Base-by-base conservation (phyloP, 2,329 filamentous ascomycete genomes). In the Endothia cerciana region DNA sequence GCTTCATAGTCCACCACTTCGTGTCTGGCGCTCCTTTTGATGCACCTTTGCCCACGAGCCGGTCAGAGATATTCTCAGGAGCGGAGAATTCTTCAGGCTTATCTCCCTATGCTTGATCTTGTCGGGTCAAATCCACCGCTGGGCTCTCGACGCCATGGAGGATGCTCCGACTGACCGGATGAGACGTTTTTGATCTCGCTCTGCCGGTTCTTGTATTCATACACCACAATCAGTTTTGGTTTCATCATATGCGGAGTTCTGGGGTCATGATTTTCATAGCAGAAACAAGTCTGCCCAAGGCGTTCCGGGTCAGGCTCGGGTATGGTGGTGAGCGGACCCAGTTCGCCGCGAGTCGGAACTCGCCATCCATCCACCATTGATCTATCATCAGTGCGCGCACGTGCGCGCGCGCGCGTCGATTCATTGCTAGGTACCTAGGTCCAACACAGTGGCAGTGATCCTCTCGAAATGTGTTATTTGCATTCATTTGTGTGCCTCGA, bases 171-270 rank as follows among this genome's bases (percentile, higher is more conserved):
- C 30, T 2, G 6, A 2, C 22, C 6, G 19, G 11, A 22, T 1
- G 19, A 33, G 53, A 25, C 22, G 8, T 58, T 40, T 28, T 28
- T 38, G 33, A 10, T 59, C 55, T 15, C 30, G 8, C 22, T 19
- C 13, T 36, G 22, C 45, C 28, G 33, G 33, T 17, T 28, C 17
- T 49, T 53, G 47, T 40, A 49, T 49, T 62, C 7, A n/a, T 55
- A 43, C 55, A 41, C 33, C 2, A 40, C 25, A 17, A 8, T 22
- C 33, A 40, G 8, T 43, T 43, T 30, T 55, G 13, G 8, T n/a
- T n/a, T 41, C 38, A 53, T 40, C 43, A 30, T 62, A 40, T 33
- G 40, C 10, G 60, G 60, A 53, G 47, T 43, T 55, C 15, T 25
- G 22, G 60, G 33, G 49, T 30, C 51, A 40, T 55, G n/a, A 10